phyloP scores from a whole-genome alignment of 2,329 filamentous ascomycete species.

The Kalmusia sp. region DNA sequence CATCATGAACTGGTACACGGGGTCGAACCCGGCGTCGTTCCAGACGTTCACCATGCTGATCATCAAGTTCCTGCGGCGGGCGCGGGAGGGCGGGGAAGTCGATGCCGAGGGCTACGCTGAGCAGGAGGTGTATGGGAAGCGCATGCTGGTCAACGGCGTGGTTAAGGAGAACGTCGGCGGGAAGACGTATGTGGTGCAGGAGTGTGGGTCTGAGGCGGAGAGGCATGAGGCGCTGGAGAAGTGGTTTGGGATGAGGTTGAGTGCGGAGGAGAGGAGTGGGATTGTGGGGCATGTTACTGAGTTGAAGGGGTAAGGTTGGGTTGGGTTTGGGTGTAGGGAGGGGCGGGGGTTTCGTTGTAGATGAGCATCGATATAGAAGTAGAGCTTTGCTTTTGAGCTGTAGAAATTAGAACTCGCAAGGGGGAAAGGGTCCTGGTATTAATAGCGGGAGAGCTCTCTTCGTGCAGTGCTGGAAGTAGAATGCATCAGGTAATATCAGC shows the following conservation, averaged over 20 bases:
- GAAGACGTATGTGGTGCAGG: slow-evolving; percentile 46
- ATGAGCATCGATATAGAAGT: no score
- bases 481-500: no score
- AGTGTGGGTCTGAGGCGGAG: slow-evolving; percentile 49
- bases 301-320: slow-evolving; percentile 14
- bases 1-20: slow-evolving; percentile 49
- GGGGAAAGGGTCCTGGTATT: no score
- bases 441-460: no score
- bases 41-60: slow-evolving; percentile 42
- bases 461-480: no score
- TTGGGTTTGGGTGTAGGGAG: no score
- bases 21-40: slow-evolving; percentile 38
- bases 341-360: no score
- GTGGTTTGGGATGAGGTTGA: slow-evolving; percentile 51
- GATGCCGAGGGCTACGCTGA: no score
- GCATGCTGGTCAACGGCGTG: slow-evolving; percentile 50
- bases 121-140: slow-evolving; percentile 43
- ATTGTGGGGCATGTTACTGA: slow-evolving; percentile 40
- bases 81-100: slow-evolving; percentile 37
- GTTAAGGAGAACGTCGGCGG: slow-evolving; percentile 54
- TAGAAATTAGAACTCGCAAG: no score
- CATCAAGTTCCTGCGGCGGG: slow-evolving; percentile 47
- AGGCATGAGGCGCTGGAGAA: slow-evolving; percentile 48
- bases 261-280: slow-evolving; percentile 40
- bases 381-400: no score